These are phyloP conservation scores for Trametes maxima DNA, from an alignment of 768 basidiomycete species.

Conservation along the genomic window DNA sequence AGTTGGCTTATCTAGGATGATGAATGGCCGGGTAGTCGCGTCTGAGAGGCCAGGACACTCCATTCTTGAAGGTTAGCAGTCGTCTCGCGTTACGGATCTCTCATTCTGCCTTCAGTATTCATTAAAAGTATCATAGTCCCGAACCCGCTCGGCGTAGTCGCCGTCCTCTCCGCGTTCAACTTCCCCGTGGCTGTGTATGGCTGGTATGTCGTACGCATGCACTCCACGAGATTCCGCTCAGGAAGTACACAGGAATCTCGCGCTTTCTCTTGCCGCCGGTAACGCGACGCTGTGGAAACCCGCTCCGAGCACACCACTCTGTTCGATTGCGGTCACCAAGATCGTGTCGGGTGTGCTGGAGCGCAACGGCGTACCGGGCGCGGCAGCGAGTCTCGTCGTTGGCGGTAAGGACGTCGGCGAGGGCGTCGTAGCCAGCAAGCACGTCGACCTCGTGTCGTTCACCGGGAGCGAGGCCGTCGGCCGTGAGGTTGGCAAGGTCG, in stretches of 20 bases:
- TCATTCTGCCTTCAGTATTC: background rate
- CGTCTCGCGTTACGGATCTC: background rate
- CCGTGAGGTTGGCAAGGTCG: conserved; percentile 81
- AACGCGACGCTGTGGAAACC: conserved; percentile 98
- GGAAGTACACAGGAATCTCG: conserved; percentile 69
- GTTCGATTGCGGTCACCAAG: conserved; percentile 87
- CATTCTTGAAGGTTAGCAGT: conserved; percentile 75
- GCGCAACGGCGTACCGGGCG: conserved; percentile 80
- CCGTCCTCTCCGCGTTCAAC: conserved; percentile 89
- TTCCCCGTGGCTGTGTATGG: conserved; percentile 95
- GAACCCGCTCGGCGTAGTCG: conserved; percentile 80
- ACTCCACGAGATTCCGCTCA: conserved; percentile 1
- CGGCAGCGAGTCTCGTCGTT: conserved; percentile 78
- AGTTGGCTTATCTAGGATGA: conserved; percentile 91
- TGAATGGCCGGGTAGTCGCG: conserved; percentile 86
- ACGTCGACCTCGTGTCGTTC: conserved; percentile 90
- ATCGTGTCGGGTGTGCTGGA: conserved; percentile 83
- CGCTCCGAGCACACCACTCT: conserved; percentile 84
- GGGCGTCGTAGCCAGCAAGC: conserved; percentile 69
- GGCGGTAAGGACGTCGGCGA: conserved; percentile 84
- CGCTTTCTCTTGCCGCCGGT: conserved; percentile 84
- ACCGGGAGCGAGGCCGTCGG: conserved; percentile 93
- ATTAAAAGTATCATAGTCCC: conserved; percentile 58
- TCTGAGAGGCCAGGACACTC: conserved; percentile 91
- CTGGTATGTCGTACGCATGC: conserved; percentile 51